phyloP scores from a whole-genome alignment of 345 rosid genomes.

The Rhodomyrtus tomentosa region DNA sequence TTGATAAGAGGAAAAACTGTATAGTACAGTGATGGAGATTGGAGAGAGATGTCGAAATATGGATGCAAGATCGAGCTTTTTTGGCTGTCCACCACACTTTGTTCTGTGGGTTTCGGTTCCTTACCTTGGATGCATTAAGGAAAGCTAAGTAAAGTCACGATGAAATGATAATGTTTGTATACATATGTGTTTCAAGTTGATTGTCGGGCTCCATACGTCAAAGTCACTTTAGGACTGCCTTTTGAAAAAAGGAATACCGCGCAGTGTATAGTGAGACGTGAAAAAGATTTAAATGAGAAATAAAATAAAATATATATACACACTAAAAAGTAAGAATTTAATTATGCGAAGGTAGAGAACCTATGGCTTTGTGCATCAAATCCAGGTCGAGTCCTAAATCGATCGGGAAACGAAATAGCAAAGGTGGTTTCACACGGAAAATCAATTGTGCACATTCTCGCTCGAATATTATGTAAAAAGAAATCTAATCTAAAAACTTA shows the following conservation, averaged over 20 bases:
- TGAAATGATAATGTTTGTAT: neutral
- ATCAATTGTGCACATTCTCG: neutral
- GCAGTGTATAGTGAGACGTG: constrained; percentile 5
- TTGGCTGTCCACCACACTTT: constrained; percentile 7
- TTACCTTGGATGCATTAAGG: neutral
- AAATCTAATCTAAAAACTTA: neutral
- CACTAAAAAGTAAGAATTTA: neutral
- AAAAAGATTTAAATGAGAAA: neutral
- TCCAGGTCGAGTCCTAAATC: neutral
- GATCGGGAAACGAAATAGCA: neutral
- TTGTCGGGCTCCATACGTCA: neutral
- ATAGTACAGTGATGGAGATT: neutral
- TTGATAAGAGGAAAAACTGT: neutral
- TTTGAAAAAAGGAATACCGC: constrained; percentile 22
- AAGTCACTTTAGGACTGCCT: constrained; percentile 2
- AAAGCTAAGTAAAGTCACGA: neutral
- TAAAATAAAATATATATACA: no score
- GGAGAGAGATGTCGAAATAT: neutral
- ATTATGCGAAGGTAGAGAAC: neutral
- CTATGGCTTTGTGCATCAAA: neutral
- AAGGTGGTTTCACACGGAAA: neutral
- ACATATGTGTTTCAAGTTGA: neutral
- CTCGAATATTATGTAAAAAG: neutral
- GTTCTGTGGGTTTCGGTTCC: neutral
- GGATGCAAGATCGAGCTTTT: constrained; percentile 1